Conservation (phyloP, 1,139 yeast genomes). For the Suhomyces anneliseae region DNA sequence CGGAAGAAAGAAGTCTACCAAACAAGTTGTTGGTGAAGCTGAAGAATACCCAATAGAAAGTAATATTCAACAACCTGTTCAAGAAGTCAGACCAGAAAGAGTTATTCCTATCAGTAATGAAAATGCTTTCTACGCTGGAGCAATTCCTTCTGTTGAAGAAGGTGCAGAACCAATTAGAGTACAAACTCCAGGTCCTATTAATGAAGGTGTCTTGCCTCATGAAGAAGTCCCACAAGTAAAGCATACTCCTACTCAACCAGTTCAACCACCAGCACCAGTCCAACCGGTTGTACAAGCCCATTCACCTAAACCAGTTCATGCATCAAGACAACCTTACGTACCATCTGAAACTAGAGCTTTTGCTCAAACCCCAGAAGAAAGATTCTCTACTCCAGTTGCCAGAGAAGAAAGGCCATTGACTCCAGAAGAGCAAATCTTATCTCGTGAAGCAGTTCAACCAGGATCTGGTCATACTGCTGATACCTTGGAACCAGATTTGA, state of each 20-base stretch:
- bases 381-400: background rate
- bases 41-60: background rate
- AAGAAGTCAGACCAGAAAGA: background rate
- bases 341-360: too few species aligned
- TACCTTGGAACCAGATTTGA: background rate
- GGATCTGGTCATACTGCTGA: too few species aligned
- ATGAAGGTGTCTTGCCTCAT: background rate
- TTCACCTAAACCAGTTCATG: too few species aligned
- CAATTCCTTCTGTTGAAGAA: background rate
- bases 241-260: background rate
- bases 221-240: too few species aligned
- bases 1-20: slow-evolving; percentile 5
- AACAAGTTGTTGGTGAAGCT: background rate
- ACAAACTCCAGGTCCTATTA: background rate
- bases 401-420: background rate
- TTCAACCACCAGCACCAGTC: background rate
- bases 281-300: background rate
- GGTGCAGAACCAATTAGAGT: background rate
- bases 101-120: background rate
- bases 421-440: background rate
- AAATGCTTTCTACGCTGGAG: background rate
- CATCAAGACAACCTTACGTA: too few species aligned
- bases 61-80: background rate
- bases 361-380: background rate
- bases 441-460: background rate